Evolutionary conservation across 2,329 filamentous ascomycete genomes (phyloP).

Genomic region (Penicillium sp.): DNA sequence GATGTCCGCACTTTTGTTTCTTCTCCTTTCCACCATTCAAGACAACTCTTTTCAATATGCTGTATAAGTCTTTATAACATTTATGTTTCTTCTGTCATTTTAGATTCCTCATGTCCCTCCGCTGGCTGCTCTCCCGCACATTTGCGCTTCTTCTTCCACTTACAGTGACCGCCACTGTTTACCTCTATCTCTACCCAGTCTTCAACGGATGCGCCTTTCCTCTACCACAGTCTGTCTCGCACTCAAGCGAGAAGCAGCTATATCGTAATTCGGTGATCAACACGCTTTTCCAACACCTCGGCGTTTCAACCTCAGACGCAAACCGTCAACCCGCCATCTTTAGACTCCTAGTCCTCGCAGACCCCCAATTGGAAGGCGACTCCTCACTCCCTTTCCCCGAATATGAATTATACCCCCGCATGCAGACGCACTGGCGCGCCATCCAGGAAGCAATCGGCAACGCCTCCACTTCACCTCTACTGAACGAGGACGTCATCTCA

Average conservation of each 20-base stretch:
- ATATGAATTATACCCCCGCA: conserved; percentile 43
- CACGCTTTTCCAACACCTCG: conserved; percentile 39
- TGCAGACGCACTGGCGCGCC: conserved; percentile 38
- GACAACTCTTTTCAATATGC: conserved; percentile 14
- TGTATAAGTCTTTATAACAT: conserved; percentile 19
- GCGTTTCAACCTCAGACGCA: conserved; percentile 10
- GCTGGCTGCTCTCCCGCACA: conserved; percentile 44
- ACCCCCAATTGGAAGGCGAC: conserved; percentile 92
- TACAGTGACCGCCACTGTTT: conserved; percentile 67
- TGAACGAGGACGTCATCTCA: conserved; percentile 19
- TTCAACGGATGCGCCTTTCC: conserved; percentile 81
- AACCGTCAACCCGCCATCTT: conserved; percentile 62
- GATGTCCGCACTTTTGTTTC: not conserved
- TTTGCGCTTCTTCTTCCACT: conserved; percentile 59
- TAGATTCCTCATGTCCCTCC: conserved; percentile 49
- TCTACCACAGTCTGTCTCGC: conserved; percentile 30
- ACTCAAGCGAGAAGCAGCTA: not conserved
- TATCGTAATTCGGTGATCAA: conserved; percentile 29
- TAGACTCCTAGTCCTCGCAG: conserved; percentile 79
- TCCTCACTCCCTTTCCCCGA: conserved; percentile 66
- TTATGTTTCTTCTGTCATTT: conserved; percentile 8
- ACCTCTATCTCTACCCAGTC: conserved; percentile 84
- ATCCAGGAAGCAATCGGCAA: conserved; percentile 14
- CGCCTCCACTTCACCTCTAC: conserved; percentile 10
- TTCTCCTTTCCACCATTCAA: conserved; percentile 8